Conservation (phyloP, 2,329 filamentous ascomycete genomes). For the Geoglossum cookeanum region DNA sequence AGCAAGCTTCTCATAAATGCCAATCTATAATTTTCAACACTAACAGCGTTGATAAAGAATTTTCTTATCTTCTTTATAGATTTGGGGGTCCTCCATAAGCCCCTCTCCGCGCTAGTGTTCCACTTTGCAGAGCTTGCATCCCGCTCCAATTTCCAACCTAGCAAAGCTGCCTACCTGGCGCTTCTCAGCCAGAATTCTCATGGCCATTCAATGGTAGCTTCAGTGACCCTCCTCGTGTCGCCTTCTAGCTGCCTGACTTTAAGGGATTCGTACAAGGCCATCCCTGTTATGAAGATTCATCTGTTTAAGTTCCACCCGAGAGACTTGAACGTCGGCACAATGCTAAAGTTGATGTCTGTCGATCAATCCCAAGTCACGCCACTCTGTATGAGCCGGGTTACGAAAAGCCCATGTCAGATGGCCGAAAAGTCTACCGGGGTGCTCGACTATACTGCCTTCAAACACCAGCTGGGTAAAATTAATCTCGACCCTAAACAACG, state of each 20-base stretch:
- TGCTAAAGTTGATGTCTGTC: slow-evolving; percentile 37
- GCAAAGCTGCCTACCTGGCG: slow-evolving; percentile 36
- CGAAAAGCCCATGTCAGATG: slow-evolving; percentile 31
- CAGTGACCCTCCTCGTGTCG: slow-evolving; percentile 32
- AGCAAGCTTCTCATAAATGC: too few species aligned
- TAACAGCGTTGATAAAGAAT: slow-evolving; percentile 14
- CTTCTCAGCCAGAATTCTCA: neutral
- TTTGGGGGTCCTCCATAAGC: slow-evolving; percentile 25
- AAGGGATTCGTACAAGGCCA: slow-evolving; percentile 21
- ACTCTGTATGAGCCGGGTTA: slow-evolving; percentile 31
- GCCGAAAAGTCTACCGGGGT: too few species aligned
- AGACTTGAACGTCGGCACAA: slow-evolving; percentile 31
- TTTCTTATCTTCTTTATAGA: slow-evolving; percentile 19
- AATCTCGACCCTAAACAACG: slow-evolving; percentile 31
- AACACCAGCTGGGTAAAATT: neutral
- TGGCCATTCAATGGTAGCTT: slow-evolving; percentile 24
- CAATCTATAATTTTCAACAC: too few species aligned
- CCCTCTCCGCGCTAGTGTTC: slow-evolving; percentile 34
- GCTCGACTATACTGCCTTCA: too few species aligned
- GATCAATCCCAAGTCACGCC: slow-evolving; percentile 23
- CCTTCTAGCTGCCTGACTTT: slow-evolving; percentile 27
- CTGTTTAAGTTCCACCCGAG: slow-evolving; percentile 27
- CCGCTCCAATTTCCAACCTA: slow-evolving; percentile 18
- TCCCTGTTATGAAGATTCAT: slow-evolving; percentile 25
- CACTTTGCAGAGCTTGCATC: slow-evolving; percentile 33